A percentile compares a stretch with the other conserved stretches of the same genome.
Conservation (phyloP, 75 land plant species). For the Chamaecyparis obtusa region DNA sequence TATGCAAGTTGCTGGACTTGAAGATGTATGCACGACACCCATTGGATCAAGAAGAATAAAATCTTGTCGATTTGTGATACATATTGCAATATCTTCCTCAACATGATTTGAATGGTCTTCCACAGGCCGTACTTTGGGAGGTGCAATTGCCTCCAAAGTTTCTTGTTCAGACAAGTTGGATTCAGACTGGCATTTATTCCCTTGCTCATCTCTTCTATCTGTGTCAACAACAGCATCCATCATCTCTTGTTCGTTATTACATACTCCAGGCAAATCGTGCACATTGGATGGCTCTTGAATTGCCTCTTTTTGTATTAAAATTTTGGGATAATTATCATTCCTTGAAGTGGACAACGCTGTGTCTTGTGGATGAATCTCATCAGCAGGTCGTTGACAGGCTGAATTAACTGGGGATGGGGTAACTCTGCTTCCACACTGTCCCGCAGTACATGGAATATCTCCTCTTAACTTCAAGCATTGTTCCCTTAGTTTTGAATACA, state of each 20-base stretch:
- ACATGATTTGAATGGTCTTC: background rate
- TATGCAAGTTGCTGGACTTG: background rate
- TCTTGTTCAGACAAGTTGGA: background rate
- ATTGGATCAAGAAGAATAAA: background rate
- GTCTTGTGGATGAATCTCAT: constrained; percentile 1
- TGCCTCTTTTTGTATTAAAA: background rate
- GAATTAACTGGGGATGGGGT: background rate
- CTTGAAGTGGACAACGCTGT: background rate
- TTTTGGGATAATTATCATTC: background rate
- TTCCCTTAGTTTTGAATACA: constrained; percentile 31
- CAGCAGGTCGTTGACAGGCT: background rate
- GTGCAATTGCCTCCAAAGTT: background rate
- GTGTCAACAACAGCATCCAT: background rate
- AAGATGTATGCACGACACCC: background rate
- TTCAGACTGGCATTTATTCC: background rate
- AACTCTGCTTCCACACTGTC: background rate
- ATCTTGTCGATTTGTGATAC: background rate
- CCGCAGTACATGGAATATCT: constrained; percentile 7
- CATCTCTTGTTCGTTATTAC: background rate
- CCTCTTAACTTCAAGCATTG: constrained; percentile 9
- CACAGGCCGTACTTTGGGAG: background rate
- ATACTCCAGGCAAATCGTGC: background rate
- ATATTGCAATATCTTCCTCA: background rate
- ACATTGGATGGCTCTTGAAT: background rate
- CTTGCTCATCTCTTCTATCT: background rate